Evolutionary conservation across 208 protist genomes (phyloP), one percentile per base, ranked within the genome.

Genomic region (Acanthamoeba castellanii): DNA sequence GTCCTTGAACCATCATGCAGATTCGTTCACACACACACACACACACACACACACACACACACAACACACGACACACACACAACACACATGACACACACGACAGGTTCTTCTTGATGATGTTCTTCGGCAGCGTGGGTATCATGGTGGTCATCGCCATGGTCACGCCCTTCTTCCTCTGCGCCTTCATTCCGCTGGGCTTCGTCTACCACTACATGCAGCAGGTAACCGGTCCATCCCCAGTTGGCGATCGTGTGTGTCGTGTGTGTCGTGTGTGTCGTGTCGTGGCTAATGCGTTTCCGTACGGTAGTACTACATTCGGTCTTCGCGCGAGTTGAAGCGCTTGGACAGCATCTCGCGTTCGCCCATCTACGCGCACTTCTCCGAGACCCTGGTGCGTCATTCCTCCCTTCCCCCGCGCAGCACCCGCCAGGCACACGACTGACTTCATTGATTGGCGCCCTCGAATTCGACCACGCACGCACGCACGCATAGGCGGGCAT

Each of bases 301-400:
- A 0, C 37, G 7, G 32, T n/a, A 91, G 34, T 93, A 96, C 45
- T 97, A 96, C 64, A 27, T 89, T 22, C 8, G 76, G 3, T 95
- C 96, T 1, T 94, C 93, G 3, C 22, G 94, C 32, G 96, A 97
- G 81, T 13, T 97, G 27, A 95, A 97, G 52, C 85, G 94, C 9
- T 89, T 95, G 16, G 94, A 94, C 50, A 88, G 66, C 37, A 95
- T 61, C 9, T 78, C 94, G 27, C 92, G 98, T 87, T 99, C 98
- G 16, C 99, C 99, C 16, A 96, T 99, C 22, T 99, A 99, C 93
- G 96, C 98, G 1, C 87, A 99, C 90, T 98, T 99, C 52, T 95
- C 91, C 50, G 99, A 99, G 90, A 98, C 98, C 4, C 64, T 93
- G 45, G 70, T 81, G n/a, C 70, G 30, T 4, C 42, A 47, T 2